Conservation (phyloP, 345 rosid species). For the Capsella bursapastoris region DNA sequence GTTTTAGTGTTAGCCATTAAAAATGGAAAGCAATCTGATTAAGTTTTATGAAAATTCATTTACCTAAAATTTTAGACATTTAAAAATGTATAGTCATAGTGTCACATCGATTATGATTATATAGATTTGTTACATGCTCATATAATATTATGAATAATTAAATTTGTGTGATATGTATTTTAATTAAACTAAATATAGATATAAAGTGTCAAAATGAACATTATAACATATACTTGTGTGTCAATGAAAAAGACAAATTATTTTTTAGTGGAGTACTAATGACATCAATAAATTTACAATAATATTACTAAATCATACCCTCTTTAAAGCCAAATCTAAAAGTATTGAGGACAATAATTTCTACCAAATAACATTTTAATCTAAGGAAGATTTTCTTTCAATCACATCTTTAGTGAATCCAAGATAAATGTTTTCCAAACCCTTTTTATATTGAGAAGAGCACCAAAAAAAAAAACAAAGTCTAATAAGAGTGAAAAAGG, state of each 20-base stretch:
- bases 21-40: too few species aligned
- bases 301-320: too few species aligned
- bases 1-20: too few species aligned
- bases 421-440: not conserved
- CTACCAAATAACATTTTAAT: not conserved
- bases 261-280: not conserved
- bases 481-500: too few species aligned
- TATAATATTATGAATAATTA: not conserved
- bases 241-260: not conserved
- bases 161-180: not conserved
- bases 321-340: not conserved
- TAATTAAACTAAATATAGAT: not conserved
- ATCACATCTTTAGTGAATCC: not conserved
- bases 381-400: conserved; percentile 1
- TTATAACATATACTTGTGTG: not conserved
- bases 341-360: conserved; percentile 2
- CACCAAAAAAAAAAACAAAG: not conserved
- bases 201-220: not conserved
- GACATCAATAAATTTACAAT: not conserved
- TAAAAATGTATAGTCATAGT: too few species aligned
- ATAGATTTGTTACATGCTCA: not conserved
- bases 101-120: not conserved
- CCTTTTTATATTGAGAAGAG: not conserved
- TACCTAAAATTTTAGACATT: too few species aligned
- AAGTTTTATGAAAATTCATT: too few species aligned